Percentiles rank a stretch among this genome's conserved stretches.
Conservation (phyloP, 1,284 basidiomycete genomes). For the Volvariella volvacea region DNA sequence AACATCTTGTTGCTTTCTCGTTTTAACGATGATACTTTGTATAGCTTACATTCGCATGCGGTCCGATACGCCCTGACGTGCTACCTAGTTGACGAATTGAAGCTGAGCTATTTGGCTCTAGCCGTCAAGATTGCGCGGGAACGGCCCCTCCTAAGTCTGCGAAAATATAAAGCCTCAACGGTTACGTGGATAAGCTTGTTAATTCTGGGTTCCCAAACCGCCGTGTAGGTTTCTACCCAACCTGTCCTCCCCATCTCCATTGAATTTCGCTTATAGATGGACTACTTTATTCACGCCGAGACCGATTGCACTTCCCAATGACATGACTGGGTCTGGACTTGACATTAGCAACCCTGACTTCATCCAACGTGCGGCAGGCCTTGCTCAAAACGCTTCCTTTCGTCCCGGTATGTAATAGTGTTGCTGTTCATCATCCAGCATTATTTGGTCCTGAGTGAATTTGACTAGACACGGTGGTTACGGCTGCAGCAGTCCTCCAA, state of each 20-base stretch:
- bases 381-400: constrained; percentile 7
- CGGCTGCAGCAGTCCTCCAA: constrained; percentile 10
- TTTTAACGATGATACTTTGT: background rate
- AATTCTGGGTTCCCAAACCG: constrained; percentile 10
- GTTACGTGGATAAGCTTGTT: constrained; percentile 9
- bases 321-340: constrained; percentile 13
- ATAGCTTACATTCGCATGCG: constrained; percentile 11
- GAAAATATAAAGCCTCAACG: constrained; percentile 10
- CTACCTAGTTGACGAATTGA: constrained; percentile 7
- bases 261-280: constrained; percentile 7
- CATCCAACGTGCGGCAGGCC: constrained; percentile 6
- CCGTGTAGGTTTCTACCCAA: constrained; percentile 8
- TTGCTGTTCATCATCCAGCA: background rate
- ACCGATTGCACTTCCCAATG: constrained; percentile 7
- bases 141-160: constrained; percentile 10
- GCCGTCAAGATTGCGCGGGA: constrained; percentile 9
- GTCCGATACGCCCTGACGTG: constrained; percentile 12
- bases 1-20: background rate
- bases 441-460: constrained; percentile 4
- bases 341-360: constrained; percentile 12
- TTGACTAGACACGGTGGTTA: constrained; percentile 10
- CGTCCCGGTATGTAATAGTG: constrained; percentile 4
- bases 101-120: constrained; percentile 10
- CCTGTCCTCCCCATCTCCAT: background rate
- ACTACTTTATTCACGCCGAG: constrained; percentile 12